Conservation (phyloP, 768 basidiomycete species). For the Podaxis sp. region DNA sequence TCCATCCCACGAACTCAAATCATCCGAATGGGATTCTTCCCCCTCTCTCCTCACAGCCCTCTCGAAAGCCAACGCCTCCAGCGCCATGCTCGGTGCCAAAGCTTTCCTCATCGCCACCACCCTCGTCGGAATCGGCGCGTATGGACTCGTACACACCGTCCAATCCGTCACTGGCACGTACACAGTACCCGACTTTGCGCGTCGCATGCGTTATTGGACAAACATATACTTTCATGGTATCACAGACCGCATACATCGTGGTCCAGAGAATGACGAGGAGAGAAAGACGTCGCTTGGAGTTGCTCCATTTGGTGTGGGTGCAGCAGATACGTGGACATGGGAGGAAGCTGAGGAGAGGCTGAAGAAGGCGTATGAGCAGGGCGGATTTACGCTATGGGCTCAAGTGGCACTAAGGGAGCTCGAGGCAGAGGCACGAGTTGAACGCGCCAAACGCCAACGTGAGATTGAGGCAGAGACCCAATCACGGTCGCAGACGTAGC, state of each 20-base stretch:
- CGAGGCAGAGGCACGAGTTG: conserved; percentile 55
- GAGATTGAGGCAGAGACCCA: conserved; percentile 17
- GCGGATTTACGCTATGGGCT: conserved; percentile 57
- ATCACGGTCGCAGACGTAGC: not conserved
- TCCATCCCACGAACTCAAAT: conserved; percentile 17
- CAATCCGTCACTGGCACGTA: conserved; percentile 53
- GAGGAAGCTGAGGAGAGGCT: conserved; percentile 55
- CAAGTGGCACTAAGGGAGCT: conserved; percentile 53
- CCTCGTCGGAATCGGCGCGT: conserved; percentile 50
- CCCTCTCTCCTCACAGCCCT: conserved; percentile 36
- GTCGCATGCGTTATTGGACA: conserved; percentile 5
- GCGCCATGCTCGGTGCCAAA: conserved; percentile 54
- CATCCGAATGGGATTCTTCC: conserved; percentile 28
- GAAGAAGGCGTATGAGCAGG: conserved; percentile 54
- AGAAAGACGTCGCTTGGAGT: conserved; percentile 14
- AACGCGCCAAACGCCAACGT: conserved; percentile 38
- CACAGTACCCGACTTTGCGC: conserved; percentile 42
- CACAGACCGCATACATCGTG: conserved; percentile 51
- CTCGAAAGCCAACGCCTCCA: conserved; percentile 43
- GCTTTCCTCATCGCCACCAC: conserved; percentile 68
- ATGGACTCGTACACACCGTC: conserved; percentile 45
- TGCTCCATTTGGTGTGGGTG: conserved; percentile 22
- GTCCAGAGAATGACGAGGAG: conserved; percentile 33
- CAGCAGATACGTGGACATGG: conserved; percentile 47
- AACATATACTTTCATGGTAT: conserved; percentile 39